Evolutionary conservation across 1,284 basidiomycete genomes (phyloP), one percentile per base, ranked within the genome.

Genomic region (Malassezia vespertilionis): DNA sequence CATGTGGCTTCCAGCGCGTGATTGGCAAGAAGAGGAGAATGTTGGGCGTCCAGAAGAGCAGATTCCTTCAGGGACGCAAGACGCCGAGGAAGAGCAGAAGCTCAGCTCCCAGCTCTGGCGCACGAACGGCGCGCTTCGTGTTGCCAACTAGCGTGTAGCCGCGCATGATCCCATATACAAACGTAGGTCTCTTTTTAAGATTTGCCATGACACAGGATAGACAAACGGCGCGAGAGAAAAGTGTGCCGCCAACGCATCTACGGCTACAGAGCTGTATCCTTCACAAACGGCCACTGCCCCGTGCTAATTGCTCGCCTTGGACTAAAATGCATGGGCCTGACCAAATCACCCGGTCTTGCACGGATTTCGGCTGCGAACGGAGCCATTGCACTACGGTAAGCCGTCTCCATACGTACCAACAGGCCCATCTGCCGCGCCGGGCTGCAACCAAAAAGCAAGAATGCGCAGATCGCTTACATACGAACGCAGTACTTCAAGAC

Each of bases 321-420:
- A 66, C 60, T 21, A 69, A 53, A 32, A 69, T 66, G 43, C 66
- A 69, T 0, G 63, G 58, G 1, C 66, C 66, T 8, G 65, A 62
- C 33, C 52, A 60, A 35, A 69, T 56, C 39, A 69, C 53, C 10
- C 53, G 44, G 7, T 57, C 42, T 44, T 67, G 56, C n/a, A 63
- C 31, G 1, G 52, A 33, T 2, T 52, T 42, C 2, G 62, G 55
- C 23, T 61, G 60, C 8, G 52, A 50, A 15, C 52, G 50, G 30
- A 67, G 46, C 61, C 64, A 67, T 32, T 46, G 48, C 34, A 59
- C 50, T 48, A 37, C 39, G 2, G 10, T 36, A 6, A 44, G 24
- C 24, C n/a, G n/a, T 28, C 18, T 11, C 23, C 2, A 3, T n/a
- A 41, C 40, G 11, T 26, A 41, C 28, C 27, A 14, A 45, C 43